Base-by-base conservation (phyloP, 176 grass and related monocot genomes). In the Phoenix roebelenii region DNA sequence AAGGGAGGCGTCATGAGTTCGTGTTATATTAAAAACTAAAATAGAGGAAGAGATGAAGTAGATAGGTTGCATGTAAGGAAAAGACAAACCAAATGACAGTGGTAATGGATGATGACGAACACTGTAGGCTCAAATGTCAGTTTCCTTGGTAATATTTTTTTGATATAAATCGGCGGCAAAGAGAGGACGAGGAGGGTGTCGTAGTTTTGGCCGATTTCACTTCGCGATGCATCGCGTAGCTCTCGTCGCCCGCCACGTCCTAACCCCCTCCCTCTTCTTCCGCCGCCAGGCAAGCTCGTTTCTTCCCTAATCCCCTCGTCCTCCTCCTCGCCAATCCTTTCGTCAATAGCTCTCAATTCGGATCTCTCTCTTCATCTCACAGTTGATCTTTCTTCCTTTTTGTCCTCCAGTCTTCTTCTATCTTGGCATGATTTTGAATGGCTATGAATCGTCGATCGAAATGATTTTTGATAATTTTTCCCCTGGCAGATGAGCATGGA, bases 151-250 rank as follows among this genome's bases (percentile, higher is more conserved):
- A 30, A 30, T 30, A 1, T 30, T 30, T 30, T 30, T 0, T 30
- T 0, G 35, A 44, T 2, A 14, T 2, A 12, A 12, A 44, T 44
- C 10, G 9, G 10, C 35, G 2, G 35, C 35, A 3, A 44, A 3
- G 28, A 30, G 28, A 4, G 28, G 28, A 30, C 28, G 1, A 5
- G 6, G 28, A 6, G 28, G 28, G 5, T 30, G 28, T 6, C 28
- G 28, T 30, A 6, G 28, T 22, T 17, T 19, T 48, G 30, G 18
- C 10, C 35, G 35, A 44, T 44, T 44, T 44, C 10, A 1, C 35
- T 84, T 84, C 83, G 66, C 75, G 75, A 72, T 82, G 83, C 65
- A 57, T 74, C 74, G 68, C 67, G 71, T 76, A 50, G 80, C 67
- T 59, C 63, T 95, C 83, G 58, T 82, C 20, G 74, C 71, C 26